phyloP scores from a whole-genome alignment of 805 yeast species.

The Cyberlindnera galapagoensis region DNA sequence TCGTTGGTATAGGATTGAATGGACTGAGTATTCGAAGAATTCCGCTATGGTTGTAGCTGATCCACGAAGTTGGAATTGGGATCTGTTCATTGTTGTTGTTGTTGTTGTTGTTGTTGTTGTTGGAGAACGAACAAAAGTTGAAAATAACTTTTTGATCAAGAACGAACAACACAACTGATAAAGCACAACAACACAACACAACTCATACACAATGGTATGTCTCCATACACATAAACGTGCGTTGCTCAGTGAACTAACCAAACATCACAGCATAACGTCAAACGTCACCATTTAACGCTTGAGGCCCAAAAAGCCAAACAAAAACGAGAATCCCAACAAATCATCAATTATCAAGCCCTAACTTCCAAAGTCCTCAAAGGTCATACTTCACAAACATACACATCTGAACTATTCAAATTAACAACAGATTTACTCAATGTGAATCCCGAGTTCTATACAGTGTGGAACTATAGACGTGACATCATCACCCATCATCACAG shows the following conservation, averaged over 20 bases:
- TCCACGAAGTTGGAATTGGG: conserved; percentile 53
- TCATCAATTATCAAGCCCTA: conserved; percentile 45
- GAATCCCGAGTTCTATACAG: conserved; percentile 84
- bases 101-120: neutral
- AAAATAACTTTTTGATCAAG: no score
- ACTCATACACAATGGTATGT: no score
- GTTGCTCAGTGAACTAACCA: no score
- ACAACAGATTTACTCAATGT: conserved; percentile 53
- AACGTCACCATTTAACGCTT: conserved; percentile 47
- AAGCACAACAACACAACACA: no score
- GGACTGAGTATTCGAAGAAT: conserved; percentile 76
- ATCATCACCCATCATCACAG: conserved; percentile 32
- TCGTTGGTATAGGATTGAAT: conserved; percentile 78
- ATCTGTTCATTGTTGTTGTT: conserved; percentile 19
- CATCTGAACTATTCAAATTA: conserved; percentile 36
- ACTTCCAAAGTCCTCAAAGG: conserved; percentile 35
- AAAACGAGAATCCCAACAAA: conserved; percentile 54
- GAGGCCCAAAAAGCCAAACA: conserved; percentile 49
- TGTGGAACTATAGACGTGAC: conserved; percentile 87
- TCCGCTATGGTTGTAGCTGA: conserved; percentile 76
- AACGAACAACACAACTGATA: no score
- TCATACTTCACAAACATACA: conserved; percentile 27
- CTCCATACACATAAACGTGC: no score
- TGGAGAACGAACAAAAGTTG: neutral
- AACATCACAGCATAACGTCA: conserved; percentile 57